These are phyloP conservation scores for Yamadazyma kanchanaburiensis DNA, from an alignment of 1,139 yeast genomes.

Conservation along the genomic window DNA sequence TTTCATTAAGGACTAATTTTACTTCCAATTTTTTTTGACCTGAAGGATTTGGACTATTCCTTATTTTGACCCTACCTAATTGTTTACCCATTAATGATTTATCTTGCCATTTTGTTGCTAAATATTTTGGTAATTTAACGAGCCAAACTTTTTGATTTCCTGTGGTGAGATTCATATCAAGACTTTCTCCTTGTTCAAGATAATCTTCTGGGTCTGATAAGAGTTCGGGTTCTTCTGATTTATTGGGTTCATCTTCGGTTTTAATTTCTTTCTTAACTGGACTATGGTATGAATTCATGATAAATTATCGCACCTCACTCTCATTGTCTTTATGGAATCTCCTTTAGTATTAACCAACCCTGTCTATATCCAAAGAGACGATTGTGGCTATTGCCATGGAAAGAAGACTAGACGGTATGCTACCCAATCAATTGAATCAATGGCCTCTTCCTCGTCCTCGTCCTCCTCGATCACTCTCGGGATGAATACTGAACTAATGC, in stretches of 20 bases:
- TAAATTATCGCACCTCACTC: no score
- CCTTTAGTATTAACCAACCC: slow-evolving; percentile 15
- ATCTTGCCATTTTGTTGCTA: slow-evolving; percentile 79
- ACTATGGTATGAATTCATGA: no score
- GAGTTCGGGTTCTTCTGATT: slow-evolving; percentile 25
- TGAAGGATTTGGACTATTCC: slow-evolving; percentile 30
- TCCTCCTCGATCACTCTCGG: slow-evolving; percentile 44
- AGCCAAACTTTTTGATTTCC: slow-evolving; percentile 81
- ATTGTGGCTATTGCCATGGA: slow-evolving; percentile 68
- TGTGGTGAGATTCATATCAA: slow-evolving; percentile 56
- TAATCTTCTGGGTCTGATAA: slow-evolving; percentile 49
- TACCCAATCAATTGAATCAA: slow-evolving; percentile 20
- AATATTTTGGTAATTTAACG: slow-evolving; percentile 82
- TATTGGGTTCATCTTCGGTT: slow-evolving; percentile 11
- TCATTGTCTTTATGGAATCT: slow-evolving; percentile 1
- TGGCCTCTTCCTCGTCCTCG: slow-evolving; percentile 15
- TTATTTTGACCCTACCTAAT: slow-evolving; percentile 78
- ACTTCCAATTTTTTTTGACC: slow-evolving; percentile 47
- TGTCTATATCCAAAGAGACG: slow-evolving; percentile 18
- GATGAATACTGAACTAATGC: slow-evolving; percentile 42
- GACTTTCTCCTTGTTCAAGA: slow-evolving; percentile 53
- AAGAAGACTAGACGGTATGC: slow-evolving; percentile 41
- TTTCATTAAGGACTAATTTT: slow-evolving; percentile 52
- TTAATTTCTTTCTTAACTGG: slow-evolving; percentile 13
- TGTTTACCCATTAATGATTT: slow-evolving; percentile 65